Percentiles rank a stretch among this genome's conserved stretches.
These are phyloP conservation scores for Botrytis squamosa DNA, from an alignment of 2,329 filamentous ascomycete genomes.

Conservation along the genomic window DNA sequence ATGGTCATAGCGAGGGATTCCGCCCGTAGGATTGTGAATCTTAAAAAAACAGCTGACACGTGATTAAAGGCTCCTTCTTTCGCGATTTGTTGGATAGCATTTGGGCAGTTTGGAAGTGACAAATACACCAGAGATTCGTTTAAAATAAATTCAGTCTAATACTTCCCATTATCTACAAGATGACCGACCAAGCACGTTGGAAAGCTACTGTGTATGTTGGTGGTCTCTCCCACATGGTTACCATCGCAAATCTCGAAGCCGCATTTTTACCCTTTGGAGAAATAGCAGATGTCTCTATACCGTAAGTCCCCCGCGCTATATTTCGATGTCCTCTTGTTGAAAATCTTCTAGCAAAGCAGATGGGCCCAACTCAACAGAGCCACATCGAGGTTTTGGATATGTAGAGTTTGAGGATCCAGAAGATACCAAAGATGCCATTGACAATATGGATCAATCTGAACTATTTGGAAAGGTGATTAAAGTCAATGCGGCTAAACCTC, in stretches of 20 bases:
- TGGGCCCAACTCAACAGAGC: slow-evolving; percentile 70
- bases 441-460: slow-evolving; percentile 98
- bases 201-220: slow-evolving; percentile 93
- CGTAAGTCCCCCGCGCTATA: slow-evolving; percentile 42
- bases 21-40: slow-evolving; percentile 8
- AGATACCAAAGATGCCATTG: slow-evolving; percentile 91
- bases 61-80: slow-evolving; percentile 9
- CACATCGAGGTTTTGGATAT: slow-evolving; percentile 92
- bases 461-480: slow-evolving; percentile 90
- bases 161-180: slow-evolving; percentile 42
- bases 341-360: slow-evolving; percentile 65
- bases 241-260: slow-evolving; percentile 72
- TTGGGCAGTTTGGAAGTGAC: background rate
- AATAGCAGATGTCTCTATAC: slow-evolving; percentile 85
- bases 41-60: slow-evolving; percentile 13
- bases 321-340: slow-evolving; percentile 18
- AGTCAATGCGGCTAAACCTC: slow-evolving; percentile 86
- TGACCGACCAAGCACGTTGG: slow-evolving; percentile 80
- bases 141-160: background rate
- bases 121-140: background rate
- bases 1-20: slow-evolving; percentile 20
- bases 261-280: slow-evolving; percentile 97
- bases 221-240: slow-evolving; percentile 79
- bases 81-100: background rate
- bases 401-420: slow-evolving; percentile 86